These are phyloP conservation scores for Lactarius sp. DNA, from an alignment of 768 basidiomycete genomes.

Conservation along the genomic window DNA sequence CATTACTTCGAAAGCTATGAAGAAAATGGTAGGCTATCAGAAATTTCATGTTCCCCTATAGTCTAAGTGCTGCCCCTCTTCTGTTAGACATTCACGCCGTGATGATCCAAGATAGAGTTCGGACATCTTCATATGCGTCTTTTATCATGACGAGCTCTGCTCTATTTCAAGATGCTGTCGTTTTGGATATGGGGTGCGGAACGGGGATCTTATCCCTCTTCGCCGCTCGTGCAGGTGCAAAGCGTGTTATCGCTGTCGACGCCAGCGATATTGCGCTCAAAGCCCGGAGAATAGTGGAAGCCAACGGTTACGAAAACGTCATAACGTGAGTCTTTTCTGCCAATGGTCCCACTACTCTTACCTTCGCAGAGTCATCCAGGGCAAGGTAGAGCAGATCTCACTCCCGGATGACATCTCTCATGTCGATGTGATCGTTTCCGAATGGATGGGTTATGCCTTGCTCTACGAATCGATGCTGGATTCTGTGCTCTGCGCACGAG, in stretches of 20 bases:
- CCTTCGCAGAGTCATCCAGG: slow-evolving; percentile 62
- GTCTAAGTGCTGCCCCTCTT: background rate
- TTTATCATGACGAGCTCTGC: slow-evolving; percentile 82
- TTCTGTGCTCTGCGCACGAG: slow-evolving; percentile 84
- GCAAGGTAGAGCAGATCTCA: slow-evolving; percentile 84
- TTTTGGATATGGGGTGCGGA: slow-evolving; percentile 95
- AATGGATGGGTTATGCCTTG: slow-evolving; percentile 95
- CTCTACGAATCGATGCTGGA: slow-evolving; percentile 98
- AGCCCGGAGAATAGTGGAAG: slow-evolving; percentile 44
- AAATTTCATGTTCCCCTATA: background rate
- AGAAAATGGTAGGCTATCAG: slow-evolving; percentile 61
- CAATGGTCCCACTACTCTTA: background rate
- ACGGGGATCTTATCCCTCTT: slow-evolving; percentile 91
- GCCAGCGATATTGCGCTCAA: slow-evolving; percentile 67
- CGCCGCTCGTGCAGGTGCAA: slow-evolving; percentile 85
- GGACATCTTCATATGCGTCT: slow-evolving; percentile 88
- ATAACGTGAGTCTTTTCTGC: slow-evolving; percentile 47
- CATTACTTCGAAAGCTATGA: slow-evolving; percentile 93
- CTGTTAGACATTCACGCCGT: slow-evolving; percentile 83
- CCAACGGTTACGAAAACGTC: slow-evolving; percentile 53
- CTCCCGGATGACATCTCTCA: slow-evolving; percentile 66
- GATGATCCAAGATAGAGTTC: slow-evolving; percentile 94
- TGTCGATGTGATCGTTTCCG: slow-evolving; percentile 93
- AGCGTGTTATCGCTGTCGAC: slow-evolving; percentile 86
- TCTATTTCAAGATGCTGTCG: slow-evolving; percentile 78